Conservation (phyloP, 345 rosid species). For the Trapa incisa region DNA sequence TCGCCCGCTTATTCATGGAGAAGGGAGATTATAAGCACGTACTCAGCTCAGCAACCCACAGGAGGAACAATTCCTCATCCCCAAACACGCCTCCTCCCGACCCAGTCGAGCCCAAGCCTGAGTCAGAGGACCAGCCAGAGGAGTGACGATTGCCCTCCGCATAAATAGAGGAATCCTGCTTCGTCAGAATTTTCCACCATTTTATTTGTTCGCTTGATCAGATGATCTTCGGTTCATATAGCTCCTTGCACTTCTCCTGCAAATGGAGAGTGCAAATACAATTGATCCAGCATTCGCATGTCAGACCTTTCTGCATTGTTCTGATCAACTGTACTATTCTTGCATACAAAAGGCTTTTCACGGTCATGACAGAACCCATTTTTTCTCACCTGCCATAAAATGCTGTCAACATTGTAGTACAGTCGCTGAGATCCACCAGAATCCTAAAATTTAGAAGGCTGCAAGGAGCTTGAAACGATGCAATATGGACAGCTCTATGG, state of each 20-base stretch:
- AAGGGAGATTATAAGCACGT: constrained; percentile 85
- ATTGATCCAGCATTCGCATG: not conserved
- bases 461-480: no score
- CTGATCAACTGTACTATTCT: not conserved
- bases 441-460: no score
- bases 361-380: not conserved
- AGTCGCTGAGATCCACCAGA: no score
- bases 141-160: not conserved
- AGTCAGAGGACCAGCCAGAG: not conserved
- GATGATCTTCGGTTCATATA: not conserved
- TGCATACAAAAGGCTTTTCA: not conserved
- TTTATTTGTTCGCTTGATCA: not conserved
- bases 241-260: not conserved
- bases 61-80: constrained; percentile 28
- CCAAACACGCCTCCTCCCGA: constrained; percentile 41
- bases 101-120: constrained; percentile 15
- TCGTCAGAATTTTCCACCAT: not conserved
- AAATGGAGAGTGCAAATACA: not conserved
- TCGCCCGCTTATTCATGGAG: constrained; percentile 86
- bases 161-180: not conserved
- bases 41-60: constrained; percentile 57
- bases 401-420: not conserved
- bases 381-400: not conserved
- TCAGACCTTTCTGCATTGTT: not conserved
- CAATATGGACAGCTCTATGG: no score